These are phyloP conservation scores for Pogostemon cablin DNA, from an alignment of 257 asterid species.

Conservation along the genomic window DNA sequence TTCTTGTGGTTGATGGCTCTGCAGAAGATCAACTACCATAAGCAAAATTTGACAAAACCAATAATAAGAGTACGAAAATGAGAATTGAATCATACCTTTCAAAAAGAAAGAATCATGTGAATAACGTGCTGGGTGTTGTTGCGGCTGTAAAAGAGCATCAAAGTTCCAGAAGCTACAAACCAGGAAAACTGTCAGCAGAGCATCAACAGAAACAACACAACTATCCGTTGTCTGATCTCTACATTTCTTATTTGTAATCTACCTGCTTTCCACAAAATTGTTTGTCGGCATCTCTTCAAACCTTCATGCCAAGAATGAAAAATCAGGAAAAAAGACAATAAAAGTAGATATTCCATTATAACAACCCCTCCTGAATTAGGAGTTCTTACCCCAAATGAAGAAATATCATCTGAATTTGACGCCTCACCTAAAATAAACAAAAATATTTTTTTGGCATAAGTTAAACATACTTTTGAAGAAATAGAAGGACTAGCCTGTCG, in stretches of 20 bases:
- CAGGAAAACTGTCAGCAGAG: background rate
- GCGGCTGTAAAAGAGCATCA: constrained; percentile 99
- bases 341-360: constrained; percentile 7
- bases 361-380: constrained; percentile 14
- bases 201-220: background rate
- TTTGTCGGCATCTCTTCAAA: constrained; percentile 99
- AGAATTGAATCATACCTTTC: constrained; percentile 55
- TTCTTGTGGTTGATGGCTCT: constrained; percentile 87
- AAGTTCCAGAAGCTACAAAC: constrained; percentile 91
- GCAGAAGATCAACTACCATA: constrained; percentile 31
- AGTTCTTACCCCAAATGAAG: constrained; percentile 81
- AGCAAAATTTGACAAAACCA: constrained; percentile 26
- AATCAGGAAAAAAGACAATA: constrained; percentile 18
- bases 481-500: background rate
- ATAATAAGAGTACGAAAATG: constrained; percentile 28
- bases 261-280: constrained; percentile 98
- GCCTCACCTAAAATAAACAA: constrained; percentile 56
- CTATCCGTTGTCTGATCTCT: background rate
- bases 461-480: constrained; percentile 4
- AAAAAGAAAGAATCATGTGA: constrained; percentile 97
- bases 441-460: constrained; percentile 1
- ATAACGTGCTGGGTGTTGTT: constrained; percentile 99
- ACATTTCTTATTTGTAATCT: constrained; percentile 12
- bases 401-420: constrained; percentile 87
- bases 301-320: constrained; percentile 47